Conservation (phyloP, 306 rosid genomes). For the cucumber (Cucumis sativus) region DNA sequence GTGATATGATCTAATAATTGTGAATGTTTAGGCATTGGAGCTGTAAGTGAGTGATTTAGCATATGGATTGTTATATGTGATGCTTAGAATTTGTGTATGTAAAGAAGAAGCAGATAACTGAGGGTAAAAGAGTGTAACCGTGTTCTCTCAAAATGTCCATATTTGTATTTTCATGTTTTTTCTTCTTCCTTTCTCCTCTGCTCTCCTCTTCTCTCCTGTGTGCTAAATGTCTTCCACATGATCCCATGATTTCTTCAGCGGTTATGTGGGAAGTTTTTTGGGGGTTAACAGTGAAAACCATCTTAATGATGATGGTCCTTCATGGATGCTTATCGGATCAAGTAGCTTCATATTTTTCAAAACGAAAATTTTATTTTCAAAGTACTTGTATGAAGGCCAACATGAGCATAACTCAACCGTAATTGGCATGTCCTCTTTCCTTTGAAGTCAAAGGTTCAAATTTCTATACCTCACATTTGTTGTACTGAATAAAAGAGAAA, state of each 20-base stretch:
- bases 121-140: neutral
- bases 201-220: neutral
- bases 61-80: neutral
- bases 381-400: too few relatives aligned
- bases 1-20: neutral
- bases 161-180: neutral
- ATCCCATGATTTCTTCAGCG: neutral
- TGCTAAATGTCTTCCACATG: neutral
- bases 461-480: too few relatives aligned
- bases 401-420: too few relatives aligned
- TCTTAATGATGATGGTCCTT: neutral
- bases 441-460: too few relatives aligned
- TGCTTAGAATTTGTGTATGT: neutral
- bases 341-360: neutral
- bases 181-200: neutral
- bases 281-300: neutral
- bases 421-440: too few relatives aligned
- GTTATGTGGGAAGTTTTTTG: neutral
- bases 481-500: too few relatives aligned
- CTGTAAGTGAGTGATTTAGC: neutral
- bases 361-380: too few relatives aligned
- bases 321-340: neutral
- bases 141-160: neutral
- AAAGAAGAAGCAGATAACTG: neutral
- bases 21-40: neutral